Base-by-base conservation (phyloP, 257 asterid genomes). In the Eucommia ulmoides region DNA sequence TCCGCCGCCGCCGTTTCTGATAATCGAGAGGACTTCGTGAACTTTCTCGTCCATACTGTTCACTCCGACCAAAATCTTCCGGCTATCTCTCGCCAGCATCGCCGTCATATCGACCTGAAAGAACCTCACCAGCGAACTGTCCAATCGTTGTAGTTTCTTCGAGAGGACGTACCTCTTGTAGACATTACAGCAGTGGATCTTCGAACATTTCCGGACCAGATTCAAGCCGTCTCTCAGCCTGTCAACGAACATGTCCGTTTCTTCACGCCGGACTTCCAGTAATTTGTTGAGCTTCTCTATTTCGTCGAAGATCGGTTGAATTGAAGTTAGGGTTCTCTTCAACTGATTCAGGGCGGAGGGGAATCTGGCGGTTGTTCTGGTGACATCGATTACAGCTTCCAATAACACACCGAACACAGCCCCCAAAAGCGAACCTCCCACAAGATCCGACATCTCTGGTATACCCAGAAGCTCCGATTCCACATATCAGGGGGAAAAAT, bases 91-190 rank as follows among this genome's bases (percentile, higher is more conserved):
- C 16, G 15, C 7, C 5, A 41, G 35, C 53, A 62, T 63, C 3
- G 67, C 66, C 11, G 55, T 57, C 29, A 57, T 77, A 47, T 53
- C 44, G 2, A 65, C 10, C 59, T 65, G 60, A 14, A 61, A 71
- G 41, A 65, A 65, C 25, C 20, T 47, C 19, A 49, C 0, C 19
- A 74, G 53, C 2, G 55, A 55, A 10, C 20, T 1, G 29, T 61
- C 48, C 10, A 55, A 22, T 1, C 45, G 9, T 7, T 12, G 25
- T 2, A 66, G 23, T 56, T 50, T 60, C 17, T 20, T 55, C 9
- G 67, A 26, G 52, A 58, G 53, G 8, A 22, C 21, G 16, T 15
- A 20, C 46, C 50, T 53, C 25, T 59, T 38, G 17, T 6, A 20
- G 7, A 51, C 46, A 55, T 66, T 60, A 51, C 55, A 50, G 2